phyloP scores from a whole-genome alignment of 2,329 filamentous ascomycete species.

The Cordyceps javanica region DNA sequence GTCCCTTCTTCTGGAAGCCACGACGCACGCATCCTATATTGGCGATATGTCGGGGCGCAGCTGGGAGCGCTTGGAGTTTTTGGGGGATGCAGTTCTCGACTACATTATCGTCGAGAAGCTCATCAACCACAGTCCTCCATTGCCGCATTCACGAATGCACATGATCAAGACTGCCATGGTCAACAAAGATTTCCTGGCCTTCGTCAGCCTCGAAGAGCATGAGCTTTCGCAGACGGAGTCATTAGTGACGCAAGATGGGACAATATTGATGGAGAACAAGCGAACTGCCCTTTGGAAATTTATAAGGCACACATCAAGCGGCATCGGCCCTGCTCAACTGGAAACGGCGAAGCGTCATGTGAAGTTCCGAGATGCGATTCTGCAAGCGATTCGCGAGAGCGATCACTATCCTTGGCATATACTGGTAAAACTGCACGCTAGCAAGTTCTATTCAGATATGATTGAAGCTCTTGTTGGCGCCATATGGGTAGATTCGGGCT shows the following conservation, averaged over 20 bases:
- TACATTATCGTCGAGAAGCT: conserved; percentile 62
- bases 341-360: conserved; percentile 40
- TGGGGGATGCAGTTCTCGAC: conserved; percentile 83
- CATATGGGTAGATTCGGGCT: conserved; percentile 73
- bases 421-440: conserved; percentile 57
- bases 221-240: conserved; percentile 18
- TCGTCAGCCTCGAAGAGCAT: conserved; percentile 58
- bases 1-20: conserved; percentile 65
- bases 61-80: conserved; percentile 75
- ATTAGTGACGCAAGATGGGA: conserved; percentile 13
- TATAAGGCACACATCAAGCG: conserved; percentile 51
- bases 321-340: conserved; percentile 42
- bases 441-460: conserved; percentile 79
- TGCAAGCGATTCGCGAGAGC: conserved; percentile 41
- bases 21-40: conserved; percentile 66
- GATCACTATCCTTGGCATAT: conserved; percentile 68
- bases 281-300: conserved; percentile 58
- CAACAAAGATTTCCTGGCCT: conserved; percentile 75
- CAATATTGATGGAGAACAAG: conserved; percentile 17
- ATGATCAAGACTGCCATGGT: conserved; percentile 67
- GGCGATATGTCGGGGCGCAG: conserved; percentile 33
- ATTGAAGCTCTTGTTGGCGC: conserved; percentile 77
- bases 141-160: conserved; percentile 61
- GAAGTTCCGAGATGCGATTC: conserved; percentile 42
- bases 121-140: conserved; percentile 37